Base-by-base conservation (phyloP, 2,329 filamentous ascomycete genomes). In the Macrophomina tecta region DNA sequence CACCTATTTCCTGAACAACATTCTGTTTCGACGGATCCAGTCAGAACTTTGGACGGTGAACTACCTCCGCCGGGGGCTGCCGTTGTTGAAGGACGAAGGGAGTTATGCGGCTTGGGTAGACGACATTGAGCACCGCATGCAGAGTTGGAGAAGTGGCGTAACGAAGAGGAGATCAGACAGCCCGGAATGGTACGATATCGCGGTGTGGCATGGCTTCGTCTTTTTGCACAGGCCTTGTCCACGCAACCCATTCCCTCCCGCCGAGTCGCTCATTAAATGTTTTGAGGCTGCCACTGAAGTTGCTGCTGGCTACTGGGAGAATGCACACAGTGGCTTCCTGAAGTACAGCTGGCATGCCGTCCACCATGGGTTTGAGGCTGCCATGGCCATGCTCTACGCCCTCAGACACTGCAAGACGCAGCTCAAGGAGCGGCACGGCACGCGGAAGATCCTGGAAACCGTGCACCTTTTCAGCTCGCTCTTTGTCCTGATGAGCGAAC, bases 31-130 rank as follows among this genome's bases (percentile, higher is more conserved):
- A 7, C 56, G 65, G 2, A 67, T 67, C 30, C 65, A 67, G 48
- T 67, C 65, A 3, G 65, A 67, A 32, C 65, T 67, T 32, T 67
- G 65, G 65, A 67, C 65, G 2, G 65, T 67, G 5, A 67, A 67
- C 36, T 67, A 67, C 30, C 49, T 67, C 14, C 56, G 56, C 30
- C 56, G 58, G 6, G 65, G 58, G 3, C 23, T 63, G 32, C 56
- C 65, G 1, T 56, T 63, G 5, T 40, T 62, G 40, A 48, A 60
- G 3, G 56, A 67, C 3, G 48, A 53, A 9, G 58, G 58, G 18
- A 67, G 65, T 40, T 67, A 67, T 14, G 65, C 48, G 4, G n/a
- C 49, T 23, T 67, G 65, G 65, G 48, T 36, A 1, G 36, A 63
- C 7, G 49, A 55, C 49, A 63, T 62, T 5, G 65, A 67, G 65